A percentile compares a stretch with the other conserved stretches of the same genome.
These are phyloP conservation scores for Beauveria caledonica DNA, from an alignment of 2,329 filamentous ascomycete species.

Conservation along the genomic window DNA sequence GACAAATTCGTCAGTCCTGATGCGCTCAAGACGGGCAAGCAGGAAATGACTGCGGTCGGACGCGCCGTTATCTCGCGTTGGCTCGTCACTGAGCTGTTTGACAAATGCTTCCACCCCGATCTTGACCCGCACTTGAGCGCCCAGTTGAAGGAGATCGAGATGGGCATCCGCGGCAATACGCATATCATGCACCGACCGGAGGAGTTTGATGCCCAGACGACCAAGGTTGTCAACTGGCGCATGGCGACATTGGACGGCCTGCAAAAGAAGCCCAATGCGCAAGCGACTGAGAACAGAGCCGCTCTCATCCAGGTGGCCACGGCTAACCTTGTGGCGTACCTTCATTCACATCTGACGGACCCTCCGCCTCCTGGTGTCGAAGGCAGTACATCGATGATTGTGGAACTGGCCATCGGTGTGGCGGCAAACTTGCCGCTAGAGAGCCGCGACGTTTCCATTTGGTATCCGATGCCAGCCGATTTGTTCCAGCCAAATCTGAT, in stretches of 20 bases:
- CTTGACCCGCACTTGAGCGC: slow-evolving; percentile 68
- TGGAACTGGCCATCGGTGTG: slow-evolving; percentile 82
- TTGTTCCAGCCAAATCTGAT: slow-evolving; percentile 64
- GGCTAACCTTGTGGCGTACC: slow-evolving; percentile 55
- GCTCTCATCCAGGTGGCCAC: slow-evolving; percentile 65
- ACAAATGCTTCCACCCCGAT: slow-evolving; percentile 85
- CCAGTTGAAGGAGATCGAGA: slow-evolving; percentile 77
- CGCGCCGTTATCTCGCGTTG: slow-evolving; percentile 82
- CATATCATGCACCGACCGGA: slow-evolving; percentile 69
- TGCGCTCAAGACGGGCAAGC: slow-evolving; percentile 77
- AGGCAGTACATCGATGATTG: slow-evolving; percentile 82
- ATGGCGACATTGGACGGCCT: slow-evolving; percentile 92
- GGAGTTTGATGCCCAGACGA: slow-evolving; percentile 79
- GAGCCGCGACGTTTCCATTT: slow-evolving; percentile 80
- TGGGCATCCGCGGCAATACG: slow-evolving; percentile 73
- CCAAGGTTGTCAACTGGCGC: slow-evolving; percentile 87
- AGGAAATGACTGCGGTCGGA: slow-evolving; percentile 96
- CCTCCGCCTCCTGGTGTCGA: slow-evolving; percentile 76
- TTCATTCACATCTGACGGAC: slow-evolving; percentile 67
- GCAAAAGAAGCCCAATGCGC: slow-evolving; percentile 57
- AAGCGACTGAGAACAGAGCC: slow-evolving; percentile 55
- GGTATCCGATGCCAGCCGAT: slow-evolving; percentile 74
- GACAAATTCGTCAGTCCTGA: slow-evolving; percentile 73
- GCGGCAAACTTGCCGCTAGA: slow-evolving; percentile 81
- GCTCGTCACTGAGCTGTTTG: slow-evolving; percentile 85